A percentile compares a stretch with the other conserved stretches of the same genome.
Conservation (phyloP, 768 basidiomycete genomes). For the Tephrocybe sp. region DNA sequence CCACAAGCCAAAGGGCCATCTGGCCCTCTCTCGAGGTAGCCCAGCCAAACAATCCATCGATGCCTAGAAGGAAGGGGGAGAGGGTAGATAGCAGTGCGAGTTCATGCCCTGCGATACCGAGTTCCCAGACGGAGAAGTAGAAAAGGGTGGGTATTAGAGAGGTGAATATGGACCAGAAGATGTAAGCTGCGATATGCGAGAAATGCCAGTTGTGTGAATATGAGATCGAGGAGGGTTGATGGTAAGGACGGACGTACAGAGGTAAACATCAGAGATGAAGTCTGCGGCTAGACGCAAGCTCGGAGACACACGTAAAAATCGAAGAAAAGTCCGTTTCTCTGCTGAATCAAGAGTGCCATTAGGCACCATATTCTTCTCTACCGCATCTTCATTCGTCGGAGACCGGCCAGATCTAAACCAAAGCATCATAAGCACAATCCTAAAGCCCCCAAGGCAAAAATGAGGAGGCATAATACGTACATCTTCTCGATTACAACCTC, state of each 20-base stretch:
- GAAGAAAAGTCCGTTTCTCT: not conserved
- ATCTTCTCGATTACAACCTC: not conserved
- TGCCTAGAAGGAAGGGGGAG: slow-evolving; percentile 62
- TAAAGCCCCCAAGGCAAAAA: not conserved
- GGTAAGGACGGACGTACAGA: slow-evolving; percentile 46
- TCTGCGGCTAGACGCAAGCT: slow-evolving; percentile 23
- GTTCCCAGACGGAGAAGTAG: slow-evolving; percentile 92
- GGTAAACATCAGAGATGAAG: slow-evolving; percentile 47
- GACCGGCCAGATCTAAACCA: not conserved
- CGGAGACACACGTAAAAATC: not conserved
- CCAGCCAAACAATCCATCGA: slow-evolving; percentile 43
- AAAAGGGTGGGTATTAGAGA: slow-evolving; percentile 78
- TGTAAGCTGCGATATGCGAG: slow-evolving; percentile 49
- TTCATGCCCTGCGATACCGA: slow-evolving; percentile 83
- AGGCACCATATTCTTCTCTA: not conserved
- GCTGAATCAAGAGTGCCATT: not conserved
- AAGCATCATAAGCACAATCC: slow-evolving; percentile 3
- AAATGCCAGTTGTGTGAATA: not conserved
- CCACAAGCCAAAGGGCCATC: slow-evolving; percentile 45
- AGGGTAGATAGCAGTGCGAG: slow-evolving; percentile 70
- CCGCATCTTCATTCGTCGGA: not conserved
- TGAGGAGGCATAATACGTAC: not conserved
- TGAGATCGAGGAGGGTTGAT: not conserved
- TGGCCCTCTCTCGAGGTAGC: slow-evolving; percentile 49
- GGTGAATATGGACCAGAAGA: slow-evolving; percentile 85